Conservation (phyloP, 495 filamentous ascomycete genomes). For the Penicillium atrosanguineum region DNA sequence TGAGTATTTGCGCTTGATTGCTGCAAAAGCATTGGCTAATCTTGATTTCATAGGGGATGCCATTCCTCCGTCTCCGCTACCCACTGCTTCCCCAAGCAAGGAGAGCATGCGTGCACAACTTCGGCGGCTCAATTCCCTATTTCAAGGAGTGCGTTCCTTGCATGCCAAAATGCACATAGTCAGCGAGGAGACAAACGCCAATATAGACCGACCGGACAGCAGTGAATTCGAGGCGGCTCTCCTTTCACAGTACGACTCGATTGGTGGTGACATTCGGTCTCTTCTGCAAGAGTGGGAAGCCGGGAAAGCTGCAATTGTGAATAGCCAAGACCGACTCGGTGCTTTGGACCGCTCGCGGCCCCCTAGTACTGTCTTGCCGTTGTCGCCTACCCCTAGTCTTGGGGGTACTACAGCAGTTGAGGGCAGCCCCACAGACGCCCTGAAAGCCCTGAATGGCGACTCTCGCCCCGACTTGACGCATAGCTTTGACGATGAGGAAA, state of each 20-base stretch:
- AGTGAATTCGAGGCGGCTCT: constrained; percentile 67
- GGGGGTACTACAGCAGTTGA: constrained; percentile 85
- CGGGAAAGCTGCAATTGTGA: constrained; percentile 71
- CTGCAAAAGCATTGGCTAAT: constrained; percentile 10
- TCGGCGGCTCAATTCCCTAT: constrained; percentile 79
- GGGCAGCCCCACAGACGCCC: constrained; percentile 71
- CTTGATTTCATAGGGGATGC: constrained; percentile 37
- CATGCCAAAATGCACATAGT: constrained; percentile 94
- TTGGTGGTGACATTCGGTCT: constrained; percentile 79
- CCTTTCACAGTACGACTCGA: constrained; percentile 88
- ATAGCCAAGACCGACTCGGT: constrained; percentile 60
- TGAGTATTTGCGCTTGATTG: constrained; percentile 39
- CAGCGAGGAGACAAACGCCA: constrained; percentile 81
- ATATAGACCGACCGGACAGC: constrained; percentile 69
- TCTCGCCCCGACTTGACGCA: constrained; percentile 32
- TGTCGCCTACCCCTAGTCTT: constrained; percentile 76
- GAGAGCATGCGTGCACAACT: constrained; percentile 83
- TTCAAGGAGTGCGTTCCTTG: constrained; percentile 84
- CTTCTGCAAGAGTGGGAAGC: constrained; percentile 90
- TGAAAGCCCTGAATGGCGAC: constrained; percentile 73
- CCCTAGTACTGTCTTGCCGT: constrained; percentile 65
- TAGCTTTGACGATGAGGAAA: constrained; percentile 59
- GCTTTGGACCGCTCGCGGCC: constrained; percentile 62
- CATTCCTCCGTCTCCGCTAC: constrained; percentile 61
- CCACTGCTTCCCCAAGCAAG: constrained; percentile 68